Conservation (phyloP, 306 rosid genomes). For the Spatholobus suberectus region DNA sequence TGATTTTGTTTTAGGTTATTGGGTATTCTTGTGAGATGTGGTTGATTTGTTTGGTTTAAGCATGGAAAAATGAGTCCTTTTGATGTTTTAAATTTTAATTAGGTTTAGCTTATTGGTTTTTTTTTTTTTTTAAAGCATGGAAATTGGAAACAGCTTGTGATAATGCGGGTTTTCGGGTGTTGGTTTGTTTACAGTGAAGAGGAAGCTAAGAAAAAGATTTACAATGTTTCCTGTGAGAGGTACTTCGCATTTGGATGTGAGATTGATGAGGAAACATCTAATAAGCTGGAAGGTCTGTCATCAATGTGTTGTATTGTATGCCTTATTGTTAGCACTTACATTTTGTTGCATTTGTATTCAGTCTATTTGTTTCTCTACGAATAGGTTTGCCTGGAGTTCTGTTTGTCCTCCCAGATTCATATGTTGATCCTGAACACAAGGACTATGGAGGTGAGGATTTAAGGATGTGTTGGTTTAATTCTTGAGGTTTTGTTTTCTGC, state of each 20-base stretch:
- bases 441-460: conserved; percentile 84
- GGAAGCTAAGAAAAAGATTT: conserved; percentile 88
- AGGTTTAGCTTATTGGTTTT: background rate
- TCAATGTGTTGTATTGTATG: background rate
- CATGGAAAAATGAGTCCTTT: background rate
- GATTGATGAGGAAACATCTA: conserved; percentile 90
- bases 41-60: background rate
- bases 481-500: background rate
- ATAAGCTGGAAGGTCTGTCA: conserved; percentile 75
- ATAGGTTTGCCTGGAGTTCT: conserved; percentile 77
- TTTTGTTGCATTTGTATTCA: background rate
- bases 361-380: background rate
- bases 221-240: conserved; percentile 84
- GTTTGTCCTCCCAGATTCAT: conserved; percentile 86
- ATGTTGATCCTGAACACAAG: conserved; percentile 80
- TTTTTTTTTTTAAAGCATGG: background rate
- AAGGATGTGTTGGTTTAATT: background rate
- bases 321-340: background rate
- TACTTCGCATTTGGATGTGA: conserved; percentile 88
- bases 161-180: background rate
- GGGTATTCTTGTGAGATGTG: too few relatives aligned
- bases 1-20: too few relatives aligned
- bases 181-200: conserved; percentile 70
- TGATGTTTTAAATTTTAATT: background rate
- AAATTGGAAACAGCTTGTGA: background rate